Percentiles rank a stretch among this genome's conserved stretches.
These are phyloP conservation scores for Talaromyces adpressus DNA, from an alignment of 495 filamentous ascomycete genomes.

Conservation along the genomic window DNA sequence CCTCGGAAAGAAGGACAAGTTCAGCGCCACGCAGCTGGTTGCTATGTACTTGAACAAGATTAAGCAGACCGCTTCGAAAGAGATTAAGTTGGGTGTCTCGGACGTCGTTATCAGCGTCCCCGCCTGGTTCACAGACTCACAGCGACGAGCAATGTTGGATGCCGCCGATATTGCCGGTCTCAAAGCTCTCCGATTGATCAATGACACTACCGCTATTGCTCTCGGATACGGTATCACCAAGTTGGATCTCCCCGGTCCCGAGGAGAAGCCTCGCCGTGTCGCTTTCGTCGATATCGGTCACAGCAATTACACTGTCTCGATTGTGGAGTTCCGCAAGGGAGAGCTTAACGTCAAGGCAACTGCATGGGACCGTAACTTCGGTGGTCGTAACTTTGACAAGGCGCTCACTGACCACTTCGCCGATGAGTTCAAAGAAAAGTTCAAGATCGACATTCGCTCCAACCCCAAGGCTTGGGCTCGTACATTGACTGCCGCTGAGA, in stretches of 20 bases:
- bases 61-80: constrained; percentile 76
- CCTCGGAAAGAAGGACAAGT: constrained; percentile 88
- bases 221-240: constrained; percentile 98
- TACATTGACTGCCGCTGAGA: constrained; percentile 83
- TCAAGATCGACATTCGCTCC: constrained; percentile 80
- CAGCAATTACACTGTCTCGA: constrained; percentile 87
- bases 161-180: constrained; percentile 92
- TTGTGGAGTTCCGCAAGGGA: constrained; percentile 96
- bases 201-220: constrained; percentile 95
- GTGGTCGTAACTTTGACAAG: constrained; percentile 95
- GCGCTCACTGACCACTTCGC: constrained; percentile 91
- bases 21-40: constrained; percentile 83
- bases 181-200: constrained; percentile 89
- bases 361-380: constrained; percentile 93
- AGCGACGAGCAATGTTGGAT: constrained; percentile 83
- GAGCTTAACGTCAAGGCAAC: constrained; percentile 91
- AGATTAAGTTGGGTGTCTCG: constrained; percentile 87
- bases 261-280: constrained; percentile 90
- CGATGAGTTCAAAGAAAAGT: constrained; percentile 89
- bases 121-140: constrained; percentile 93
- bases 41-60: constrained; percentile 95
- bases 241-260: constrained; percentile 75
- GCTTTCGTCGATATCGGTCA: constrained; percentile 94
- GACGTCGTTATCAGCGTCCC: constrained; percentile 93
- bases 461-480: constrained; percentile 86